Base-by-base conservation (phyloP, 371 early-diverging fungal species). In the Mortierella sp. region DNA sequence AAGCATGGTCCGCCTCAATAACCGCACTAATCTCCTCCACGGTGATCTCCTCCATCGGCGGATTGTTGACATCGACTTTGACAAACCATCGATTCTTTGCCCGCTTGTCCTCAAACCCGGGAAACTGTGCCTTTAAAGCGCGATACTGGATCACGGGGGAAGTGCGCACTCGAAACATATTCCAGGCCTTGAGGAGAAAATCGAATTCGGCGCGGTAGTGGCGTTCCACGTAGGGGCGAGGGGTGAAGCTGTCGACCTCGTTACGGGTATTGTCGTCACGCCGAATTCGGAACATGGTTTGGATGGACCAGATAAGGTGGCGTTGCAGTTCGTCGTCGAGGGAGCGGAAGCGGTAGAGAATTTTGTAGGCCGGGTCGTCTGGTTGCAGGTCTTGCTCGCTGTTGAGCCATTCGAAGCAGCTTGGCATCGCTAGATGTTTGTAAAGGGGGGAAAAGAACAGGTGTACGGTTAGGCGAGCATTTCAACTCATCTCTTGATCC, bases 321-420 rank as follows among this genome's bases (percentile, higher is more conserved):
- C 75, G 72, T 53, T 80, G 80, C 0, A 64, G 53, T n/a, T 75
- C 72, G 5, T 80, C 75, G 67, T 80, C 80, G 16, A 80, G 34
- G 3, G 75, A 61, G 2, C 72, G 70, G 14, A 75, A 10, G 16
- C 64, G 57, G 43, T 71, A 46, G 54, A 80, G 72, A n/a, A 80
- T 67, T n/a, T 80, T 72, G 67, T 80, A 75, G 2, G 44, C 55
- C 28, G 70, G 75, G 3, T 53, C 72, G 4, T 69, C 75, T 0
- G 72, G 67, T 37, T 51, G 67, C 0, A 72, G 80, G 16, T 24
- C n/a, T 11, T 9, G 24, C 2, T 64, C 40, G 28, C 16, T n/a
- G 13, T 64, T 40, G n/a, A 75, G 26, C 80, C 80, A 80, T 53
- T 54, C 61, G 53, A 50, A 64, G 55, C 75, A 71, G 11, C 54